Base-by-base conservation (phyloP, 192 early-diverging fungal genomes). In the Lunasporangiospora selenospora region DNA sequence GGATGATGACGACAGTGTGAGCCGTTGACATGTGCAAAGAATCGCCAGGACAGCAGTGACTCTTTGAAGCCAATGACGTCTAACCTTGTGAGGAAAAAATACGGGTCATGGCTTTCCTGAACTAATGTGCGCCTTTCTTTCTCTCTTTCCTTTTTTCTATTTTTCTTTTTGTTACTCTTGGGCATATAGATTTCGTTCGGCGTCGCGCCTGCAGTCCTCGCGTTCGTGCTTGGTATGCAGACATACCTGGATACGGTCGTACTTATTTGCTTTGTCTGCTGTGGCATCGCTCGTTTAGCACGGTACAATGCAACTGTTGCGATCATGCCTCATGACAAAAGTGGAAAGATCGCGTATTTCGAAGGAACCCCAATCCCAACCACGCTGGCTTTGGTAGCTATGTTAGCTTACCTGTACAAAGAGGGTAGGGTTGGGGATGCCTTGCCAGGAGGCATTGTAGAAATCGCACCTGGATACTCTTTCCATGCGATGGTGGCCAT, bases 311-410 rank as follows among this genome's bases (percentile, higher is more conserved):
- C 92, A n/a, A 95, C 93, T 0, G 88, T 94, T 0, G 91, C 90
- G 8, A 80, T 88, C 21, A 39, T 88, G 53, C 88, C 90, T 16
- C 90, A 88, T 31, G 93, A 94, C 43, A 46, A 39, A n/a, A 80
- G 78, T 10, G 93, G 93, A 34, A 95, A 95, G 56, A 81, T 93
- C 34, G 57, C 75, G 29, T 91, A 91, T 61, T 96, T 95, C 78
- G 92, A 97, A 67, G 95, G 95, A 29, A 93, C 93, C 8, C 95
- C 95, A 6, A 95, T 97, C 43, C 95, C 93, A 2, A 91, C 90
- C 2, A 86, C 89, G 8, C 56, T 95, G 40, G 66, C 73, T 0
- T 81, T 95, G 46, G 86, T 92, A 0, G 88, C 76, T 24, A 41
- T 89, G 2, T 62, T 93, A 37, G 85, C 90, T 1, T 89, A 88